A percentile compares a stretch with the other conserved stretches of the same genome.
Conservation (phyloP, 352 stramenopile genomes). For the Ochromonadaceae sp. region DNA sequence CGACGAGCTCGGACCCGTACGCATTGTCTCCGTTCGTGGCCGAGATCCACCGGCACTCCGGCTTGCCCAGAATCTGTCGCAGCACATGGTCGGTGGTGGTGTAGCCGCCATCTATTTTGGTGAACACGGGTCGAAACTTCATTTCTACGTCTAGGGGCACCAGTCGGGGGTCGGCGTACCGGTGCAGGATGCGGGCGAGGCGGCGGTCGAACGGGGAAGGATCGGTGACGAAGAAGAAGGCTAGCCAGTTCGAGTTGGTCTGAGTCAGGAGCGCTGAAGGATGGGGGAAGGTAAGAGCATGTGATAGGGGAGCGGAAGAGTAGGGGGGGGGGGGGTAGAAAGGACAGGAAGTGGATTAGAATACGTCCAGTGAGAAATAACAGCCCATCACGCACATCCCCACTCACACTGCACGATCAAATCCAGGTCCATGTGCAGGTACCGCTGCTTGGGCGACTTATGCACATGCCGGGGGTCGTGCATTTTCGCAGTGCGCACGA, state of each 20-base stretch:
- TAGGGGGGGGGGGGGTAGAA: neutral
- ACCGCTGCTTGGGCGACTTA: too few relatives aligned
- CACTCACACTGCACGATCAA: neutral
- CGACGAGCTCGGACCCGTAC: neutral
- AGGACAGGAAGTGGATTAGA: neutral
- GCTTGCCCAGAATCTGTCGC: neutral
- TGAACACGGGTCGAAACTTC: neutral
- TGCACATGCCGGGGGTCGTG: neutral
- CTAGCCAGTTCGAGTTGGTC: neutral
- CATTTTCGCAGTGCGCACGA: neutral
- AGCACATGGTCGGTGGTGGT: neutral
- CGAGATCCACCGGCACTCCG: neutral
- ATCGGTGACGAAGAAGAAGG: neutral
- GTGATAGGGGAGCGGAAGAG: too few relatives aligned
- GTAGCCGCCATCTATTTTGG: neutral
- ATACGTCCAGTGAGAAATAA: too few relatives aligned
- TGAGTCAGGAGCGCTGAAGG: neutral
- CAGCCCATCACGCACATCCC: neutral
- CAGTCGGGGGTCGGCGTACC: neutral
- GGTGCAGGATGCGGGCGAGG: neutral
- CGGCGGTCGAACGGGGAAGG: neutral
- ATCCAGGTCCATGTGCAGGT: neutral
- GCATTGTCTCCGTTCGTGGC: neutral
- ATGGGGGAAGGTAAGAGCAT: too few relatives aligned
- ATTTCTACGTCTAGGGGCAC: neutral